Conservation (phyloP, 768 basidiomycete species). For the Boletus rubescentipes region DNA sequence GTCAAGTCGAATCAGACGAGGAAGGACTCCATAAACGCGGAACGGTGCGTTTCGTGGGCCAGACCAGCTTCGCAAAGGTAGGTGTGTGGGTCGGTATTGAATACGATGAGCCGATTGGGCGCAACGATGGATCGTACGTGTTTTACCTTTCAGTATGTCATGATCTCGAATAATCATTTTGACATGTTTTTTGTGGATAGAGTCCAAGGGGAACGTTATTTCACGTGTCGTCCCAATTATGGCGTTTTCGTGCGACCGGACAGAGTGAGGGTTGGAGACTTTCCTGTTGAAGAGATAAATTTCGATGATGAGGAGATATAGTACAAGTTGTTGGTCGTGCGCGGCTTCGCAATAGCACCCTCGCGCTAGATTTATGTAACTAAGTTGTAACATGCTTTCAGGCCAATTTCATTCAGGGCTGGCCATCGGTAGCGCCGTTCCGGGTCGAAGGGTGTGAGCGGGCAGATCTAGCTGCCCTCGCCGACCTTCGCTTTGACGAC, state of each 20-base stretch:
- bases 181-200: constrained; percentile 37
- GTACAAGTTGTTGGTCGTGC: not conserved
- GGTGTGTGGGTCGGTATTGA: constrained; percentile 90
- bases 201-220: constrained; percentile 84
- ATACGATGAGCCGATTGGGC: constrained; percentile 94
- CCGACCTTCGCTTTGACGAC: too few species aligned
- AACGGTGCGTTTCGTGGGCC: constrained; percentile 81
- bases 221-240: constrained; percentile 70
- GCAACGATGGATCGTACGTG: constrained; percentile 92
- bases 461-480: too few species aligned
- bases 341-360: not conserved
- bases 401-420: not conserved
- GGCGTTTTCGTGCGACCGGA: constrained; percentile 89
- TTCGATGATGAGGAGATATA: constrained; percentile 79
- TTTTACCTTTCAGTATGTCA: not conserved
- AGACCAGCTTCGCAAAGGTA: constrained; percentile 65
- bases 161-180: not conserved
- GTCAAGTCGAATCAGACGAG: constrained; percentile 75
- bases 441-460: too few species aligned
- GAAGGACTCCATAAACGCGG: constrained; percentile 76
- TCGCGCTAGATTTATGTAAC: not conserved
- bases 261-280: constrained; percentile 81
- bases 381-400: not conserved
- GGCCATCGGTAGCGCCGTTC: too few species aligned
- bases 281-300: constrained; percentile 76